These are phyloP conservation scores for Podaxis rugospora DNA, from an alignment of 768 basidiomycete genomes.

Conservation along the genomic window DNA sequence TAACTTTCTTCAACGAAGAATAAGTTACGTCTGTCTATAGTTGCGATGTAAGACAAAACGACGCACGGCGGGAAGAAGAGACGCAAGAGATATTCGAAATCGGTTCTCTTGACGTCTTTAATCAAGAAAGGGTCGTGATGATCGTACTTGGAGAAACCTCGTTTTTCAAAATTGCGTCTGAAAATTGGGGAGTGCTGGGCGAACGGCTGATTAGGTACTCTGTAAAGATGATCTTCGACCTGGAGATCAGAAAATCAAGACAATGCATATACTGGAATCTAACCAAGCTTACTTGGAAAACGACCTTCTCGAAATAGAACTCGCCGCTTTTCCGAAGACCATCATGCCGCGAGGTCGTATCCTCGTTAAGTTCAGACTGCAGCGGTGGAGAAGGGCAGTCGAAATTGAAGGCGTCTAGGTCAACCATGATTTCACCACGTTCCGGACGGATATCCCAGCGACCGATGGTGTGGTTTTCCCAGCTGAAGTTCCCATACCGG, in stretches of 20 bases:
- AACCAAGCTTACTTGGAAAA: slow-evolving; percentile 1
- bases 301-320: slow-evolving; percentile 7
- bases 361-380: too few species aligned
- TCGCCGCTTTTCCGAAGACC: neutral
- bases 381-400: neutral
- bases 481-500: neutral
- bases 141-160: slow-evolving; percentile 4
- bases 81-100: neutral
- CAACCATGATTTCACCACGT: neutral
- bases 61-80: slow-evolving; percentile 7
- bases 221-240: slow-evolving; percentile 1
- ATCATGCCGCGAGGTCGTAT: neutral
- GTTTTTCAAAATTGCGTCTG: neutral
- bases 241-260: neutral
- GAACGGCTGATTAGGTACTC: slow-evolving; percentile 4
- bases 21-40: neutral
- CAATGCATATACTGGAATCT: neutral
- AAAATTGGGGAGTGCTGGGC: neutral
- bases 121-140: neutral
- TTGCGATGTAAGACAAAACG: neutral
- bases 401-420: neutral
- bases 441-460: neutral
- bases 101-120: neutral
- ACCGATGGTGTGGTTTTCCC: neutral
- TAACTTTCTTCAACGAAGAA: neutral